These are phyloP conservation scores for Ilyonectria robusta DNA, from an alignment of 2,329 filamentous ascomycete genomes.

Conservation along the genomic window DNA sequence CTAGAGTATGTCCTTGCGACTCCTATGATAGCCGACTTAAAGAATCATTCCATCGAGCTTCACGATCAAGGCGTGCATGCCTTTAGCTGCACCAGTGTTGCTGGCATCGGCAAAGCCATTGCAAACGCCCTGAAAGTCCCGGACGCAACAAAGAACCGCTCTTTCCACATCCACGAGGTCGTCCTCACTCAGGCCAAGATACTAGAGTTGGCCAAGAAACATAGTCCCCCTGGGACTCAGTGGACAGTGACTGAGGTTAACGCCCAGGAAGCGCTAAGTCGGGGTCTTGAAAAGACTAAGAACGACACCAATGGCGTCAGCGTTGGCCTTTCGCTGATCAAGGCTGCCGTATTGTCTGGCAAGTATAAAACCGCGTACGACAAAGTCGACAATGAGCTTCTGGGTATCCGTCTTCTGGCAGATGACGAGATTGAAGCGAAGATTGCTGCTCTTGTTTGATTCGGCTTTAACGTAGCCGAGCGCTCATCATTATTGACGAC, in stretches of 20 bases:
- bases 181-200: conserved; percentile 21
- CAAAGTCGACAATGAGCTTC: conserved; percentile 19
- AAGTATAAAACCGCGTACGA: conserved; percentile 5
- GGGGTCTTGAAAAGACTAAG: background rate
- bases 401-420: conserved; percentile 16
- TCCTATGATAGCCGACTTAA: no score
- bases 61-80: conserved; percentile 7
- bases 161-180: conserved; percentile 10
- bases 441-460: conserved; percentile 4
- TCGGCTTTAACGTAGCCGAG: no score
- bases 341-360: conserved; percentile 9
- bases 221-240: background rate
- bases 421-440: conserved; percentile 20
- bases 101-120: conserved; percentile 17
- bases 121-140: conserved; percentile 10
- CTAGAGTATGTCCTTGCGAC: no score
- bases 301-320: background rate
- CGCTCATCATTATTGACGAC: no score
- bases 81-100: conserved; percentile 20
- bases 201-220: conserved; percentile 16
- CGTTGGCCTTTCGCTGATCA: background rate
- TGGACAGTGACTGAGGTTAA: conserved; percentile 10
- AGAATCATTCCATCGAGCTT: background rate
- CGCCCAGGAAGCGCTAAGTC: background rate
- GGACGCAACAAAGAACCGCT: conserved; percentile 21